Evolutionary conservation across 805 yeast species (phyloP).

Genomic region (Metschnikowia bowlesiae): DNA sequence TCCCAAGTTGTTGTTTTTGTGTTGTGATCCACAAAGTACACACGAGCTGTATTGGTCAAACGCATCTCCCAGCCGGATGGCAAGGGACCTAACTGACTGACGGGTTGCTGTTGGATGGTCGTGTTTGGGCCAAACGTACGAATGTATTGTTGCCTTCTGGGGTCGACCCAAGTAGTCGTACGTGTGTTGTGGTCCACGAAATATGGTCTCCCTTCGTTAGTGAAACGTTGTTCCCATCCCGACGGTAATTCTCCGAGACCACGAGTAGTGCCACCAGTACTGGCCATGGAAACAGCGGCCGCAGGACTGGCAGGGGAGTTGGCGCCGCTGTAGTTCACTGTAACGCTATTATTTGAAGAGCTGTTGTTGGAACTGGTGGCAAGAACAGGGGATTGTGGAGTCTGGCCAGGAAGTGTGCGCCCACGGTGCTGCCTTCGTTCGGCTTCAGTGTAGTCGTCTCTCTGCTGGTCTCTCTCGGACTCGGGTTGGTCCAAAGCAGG

Average conservation of each 20-base stretch:
- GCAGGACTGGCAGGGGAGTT: slow-evolving; percentile 58
- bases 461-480: slow-evolving; percentile 57
- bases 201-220: slow-evolving; percentile 97
- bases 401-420: slow-evolving; percentile 77
- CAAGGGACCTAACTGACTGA: slow-evolving; percentile 93
- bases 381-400: slow-evolving; percentile 30
- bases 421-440: slow-evolving; percentile 89
- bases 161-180: slow-evolving; percentile 99
- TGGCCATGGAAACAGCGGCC: slow-evolving; percentile 64
- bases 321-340: slow-evolving; percentile 42
- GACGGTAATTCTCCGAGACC: slow-evolving; percentile 96
- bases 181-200: slow-evolving; percentile 99
- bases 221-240: slow-evolving; percentile 98
- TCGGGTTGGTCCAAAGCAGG: slow-evolving; percentile 83
- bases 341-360: slow-evolving; percentile 40
- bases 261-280: slow-evolving; percentile 85
- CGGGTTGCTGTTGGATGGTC: slow-evolving; percentile 96
- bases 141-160: slow-evolving; percentile 97
- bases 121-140: slow-evolving; percentile 89
- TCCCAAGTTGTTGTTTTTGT: slow-evolving; percentile 99
- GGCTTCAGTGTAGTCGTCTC: slow-evolving; percentile 70
- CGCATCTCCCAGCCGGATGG: slow-evolving; percentile 99
- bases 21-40: slow-evolving; percentile 97
- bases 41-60: slow-evolving; percentile 96
- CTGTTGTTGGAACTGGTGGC: slow-evolving; percentile 16